Evolutionary conservation across 371 early-diverging fungal genomes (phyloP).

Genomic region (Lichtheimia hyalospora): DNA sequence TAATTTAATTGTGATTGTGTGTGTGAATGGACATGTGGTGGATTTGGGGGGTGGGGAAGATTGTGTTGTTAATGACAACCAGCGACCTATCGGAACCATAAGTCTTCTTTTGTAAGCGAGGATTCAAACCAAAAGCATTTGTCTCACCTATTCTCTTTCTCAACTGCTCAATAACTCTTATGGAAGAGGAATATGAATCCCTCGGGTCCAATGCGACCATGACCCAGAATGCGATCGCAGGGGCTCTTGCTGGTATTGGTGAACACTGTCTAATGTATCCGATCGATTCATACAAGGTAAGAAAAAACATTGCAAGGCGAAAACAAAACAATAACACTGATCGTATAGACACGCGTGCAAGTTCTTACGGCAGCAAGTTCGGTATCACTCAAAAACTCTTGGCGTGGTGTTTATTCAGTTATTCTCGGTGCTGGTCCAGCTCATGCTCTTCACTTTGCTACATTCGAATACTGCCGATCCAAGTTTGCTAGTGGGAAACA

Average conservation of each 20-base stretch:
- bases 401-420: conserved; percentile 91
- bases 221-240: conserved; percentile 83
- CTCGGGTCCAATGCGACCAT: conserved; percentile 80
- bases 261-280: conserved; percentile 97
- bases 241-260: conserved; percentile 95
- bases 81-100: too few relatives aligned
- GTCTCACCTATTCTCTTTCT: too few relatives aligned
- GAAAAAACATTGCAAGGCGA: conserved; percentile 4
- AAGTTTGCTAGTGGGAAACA: conserved; percentile 56
- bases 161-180: neutral
- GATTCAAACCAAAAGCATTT: too few relatives aligned
- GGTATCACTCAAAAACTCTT: conserved; percentile 53
- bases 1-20: too few relatives aligned
- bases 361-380: conserved; percentile 21
- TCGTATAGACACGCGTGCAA: conserved; percentile 45
- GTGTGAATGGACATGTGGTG: too few relatives aligned
- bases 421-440: conserved; percentile 94
- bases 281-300: conserved; percentile 90
- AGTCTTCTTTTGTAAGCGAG: too few relatives aligned
- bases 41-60: too few relatives aligned
- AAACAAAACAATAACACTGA: neutral
- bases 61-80: too few relatives aligned
- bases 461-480: conserved; percentile 88
- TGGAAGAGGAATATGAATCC: conserved; percentile 85
- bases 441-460: conserved; percentile 94